These are phyloP conservation scores for Boeremia lycopersici DNA, from an alignment of 2,329 filamentous ascomycete species.

Conservation along the genomic window DNA sequence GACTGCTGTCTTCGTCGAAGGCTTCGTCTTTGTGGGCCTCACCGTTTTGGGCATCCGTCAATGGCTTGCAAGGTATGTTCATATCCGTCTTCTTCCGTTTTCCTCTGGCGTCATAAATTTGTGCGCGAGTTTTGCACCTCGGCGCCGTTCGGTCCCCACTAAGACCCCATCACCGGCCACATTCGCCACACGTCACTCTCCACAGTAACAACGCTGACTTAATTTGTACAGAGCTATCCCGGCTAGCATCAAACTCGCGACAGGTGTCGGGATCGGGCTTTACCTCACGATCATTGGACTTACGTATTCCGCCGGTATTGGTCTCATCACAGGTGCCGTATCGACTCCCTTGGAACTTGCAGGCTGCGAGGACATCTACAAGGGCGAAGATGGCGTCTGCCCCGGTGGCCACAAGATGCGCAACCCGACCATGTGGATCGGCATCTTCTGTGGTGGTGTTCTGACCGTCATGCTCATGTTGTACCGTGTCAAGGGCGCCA, in stretches of 20 bases:
- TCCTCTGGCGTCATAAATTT: constrained; percentile 14
- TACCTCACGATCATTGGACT: constrained; percentile 79
- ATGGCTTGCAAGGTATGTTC: constrained; percentile 59
- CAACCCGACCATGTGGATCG: constrained; percentile 83
- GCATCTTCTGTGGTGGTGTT: constrained; percentile 84
- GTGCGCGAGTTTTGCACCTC: constrained; percentile 16
- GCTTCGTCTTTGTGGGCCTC: constrained; percentile 81
- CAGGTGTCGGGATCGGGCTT: constrained; percentile 82
- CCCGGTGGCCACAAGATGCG: constrained; percentile 75
- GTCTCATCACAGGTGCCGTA: constrained; percentile 71
- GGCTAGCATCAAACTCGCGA: constrained; percentile 83
- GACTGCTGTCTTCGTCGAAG: constrained; percentile 87
- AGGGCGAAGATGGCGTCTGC: constrained; percentile 59
- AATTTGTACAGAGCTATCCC: constrained; percentile 68
- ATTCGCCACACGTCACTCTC: constrained; percentile 17
- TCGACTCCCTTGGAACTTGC: constrained; percentile 75
- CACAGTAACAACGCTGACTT: constrained; percentile 65
- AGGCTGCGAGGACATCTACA: constrained; percentile 67
- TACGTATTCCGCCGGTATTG: constrained; percentile 83
- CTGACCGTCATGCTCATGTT: constrained; percentile 81
- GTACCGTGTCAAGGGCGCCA: constrained; percentile 85
- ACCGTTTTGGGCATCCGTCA: constrained; percentile 75
- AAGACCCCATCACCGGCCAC: constrained; percentile 10
- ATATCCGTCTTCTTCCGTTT: constrained; percentile 7
- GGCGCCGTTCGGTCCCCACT: constrained; percentile 17